Percentiles rank a stretch among this genome's conserved stretches.
These are phyloP conservation scores for Puccinia polysora DNA, from an alignment of 1,284 basidiomycete species.

Conservation along the genomic window DNA sequence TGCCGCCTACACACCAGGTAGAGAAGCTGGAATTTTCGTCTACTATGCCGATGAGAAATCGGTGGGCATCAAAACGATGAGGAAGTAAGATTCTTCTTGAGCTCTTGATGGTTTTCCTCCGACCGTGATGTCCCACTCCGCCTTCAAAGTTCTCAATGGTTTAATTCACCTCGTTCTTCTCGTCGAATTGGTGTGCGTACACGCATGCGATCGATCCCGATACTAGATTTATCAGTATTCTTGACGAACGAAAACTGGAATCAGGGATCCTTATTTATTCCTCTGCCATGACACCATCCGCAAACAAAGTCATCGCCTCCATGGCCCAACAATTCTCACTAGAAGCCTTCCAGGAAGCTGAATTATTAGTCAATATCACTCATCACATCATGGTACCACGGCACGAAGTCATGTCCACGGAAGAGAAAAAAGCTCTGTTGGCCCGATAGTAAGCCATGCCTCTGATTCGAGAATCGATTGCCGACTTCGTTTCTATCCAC, in stretches of 20 bases:
- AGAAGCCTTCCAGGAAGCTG: conserved; percentile 94
- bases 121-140: background rate
- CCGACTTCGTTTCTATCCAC: background rate
- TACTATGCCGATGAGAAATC: conserved; percentile 89
- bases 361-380: conserved; percentile 95
- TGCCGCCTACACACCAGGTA: conserved; percentile 68
- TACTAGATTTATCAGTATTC: conserved; percentile 70
- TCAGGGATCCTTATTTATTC: conserved; percentile 93
- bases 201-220: no score
- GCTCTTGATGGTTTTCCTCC: conserved; percentile 15
- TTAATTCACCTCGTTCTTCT: background rate
- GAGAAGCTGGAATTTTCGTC: conserved; percentile 78
- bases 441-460: conserved; percentile 83
- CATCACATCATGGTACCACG: conserved; percentile 85
- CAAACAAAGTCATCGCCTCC: conserved; percentile 84
- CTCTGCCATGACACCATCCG: conserved; percentile 92
- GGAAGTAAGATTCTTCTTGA: conserved; percentile 68
- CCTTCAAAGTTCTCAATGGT: no score
- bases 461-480: no score
- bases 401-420: conserved; percentile 78
- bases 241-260: conserved; percentile 83
- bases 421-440: conserved; percentile 81
- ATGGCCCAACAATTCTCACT: conserved; percentile 80
- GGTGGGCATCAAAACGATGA: conserved; percentile 90
- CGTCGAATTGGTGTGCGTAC: background rate